Base-by-base conservation (phyloP, 768 basidiomycete species). In the Cystoderma amianthinum region DNA sequence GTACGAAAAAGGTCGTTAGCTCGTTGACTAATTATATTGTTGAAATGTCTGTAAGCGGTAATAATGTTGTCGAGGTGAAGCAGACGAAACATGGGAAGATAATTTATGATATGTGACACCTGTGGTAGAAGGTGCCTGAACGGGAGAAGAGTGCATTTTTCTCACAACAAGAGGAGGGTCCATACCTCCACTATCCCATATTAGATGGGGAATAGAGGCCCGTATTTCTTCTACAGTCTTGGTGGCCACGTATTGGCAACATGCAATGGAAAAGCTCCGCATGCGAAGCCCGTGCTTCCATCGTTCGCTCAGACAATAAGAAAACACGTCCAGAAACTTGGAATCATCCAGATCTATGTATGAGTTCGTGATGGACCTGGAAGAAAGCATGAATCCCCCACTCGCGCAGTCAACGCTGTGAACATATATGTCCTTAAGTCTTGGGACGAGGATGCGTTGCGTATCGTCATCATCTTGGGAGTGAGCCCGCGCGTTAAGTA, bases 311-410 rank as follows among this genome's bases (percentile, higher is more conserved):
- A 69, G 48, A 33, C 54, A 58, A 7, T 59, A 50, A 15, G 56
- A 47, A 12, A 66, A 51, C 3, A 69, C 66, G 30, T 69, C 66
- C 32, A 69, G 52, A 45, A 68, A 69, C 13, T 62, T 54, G 6
- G 66, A 67, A 44, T 69, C 66, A 45, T 68, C 68, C 33, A 65
- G 51, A 41, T 68, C 62, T 37, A 36, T 48, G 38, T 62, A 52
- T 1, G 63, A 66, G 45, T 69, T 62, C 23, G 60, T 45, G 17
- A 55, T 51, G 1, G 49, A 53, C 4, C 59, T 45, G 16, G 55
- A 50, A 6, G 60, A 59, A 18, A 65, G 54, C 68, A 69, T 69
- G 45, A 59, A 61, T 16, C 68, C 66, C 16, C 66, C 68, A 34
- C 60, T 56, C 24, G 62, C 63, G 36, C 64, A 67, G 39, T 69